Percentiles rank a stretch among this genome's conserved stretches.
Conservation (phyloP, 2,329 filamentous ascomycete species). For the Fusarium illudens region DNA sequence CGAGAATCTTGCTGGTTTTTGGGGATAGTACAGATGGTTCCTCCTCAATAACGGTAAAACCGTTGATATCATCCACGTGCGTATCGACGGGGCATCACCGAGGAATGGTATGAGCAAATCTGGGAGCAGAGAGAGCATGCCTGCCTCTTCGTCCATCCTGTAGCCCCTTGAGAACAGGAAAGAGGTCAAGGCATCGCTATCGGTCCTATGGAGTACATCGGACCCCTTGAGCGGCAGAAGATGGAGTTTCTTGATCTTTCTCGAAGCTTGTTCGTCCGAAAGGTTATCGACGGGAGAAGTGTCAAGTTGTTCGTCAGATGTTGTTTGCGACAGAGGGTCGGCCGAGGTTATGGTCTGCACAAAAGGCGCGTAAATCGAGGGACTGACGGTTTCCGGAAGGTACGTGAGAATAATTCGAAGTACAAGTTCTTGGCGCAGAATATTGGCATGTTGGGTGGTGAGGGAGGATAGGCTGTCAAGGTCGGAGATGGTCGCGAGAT, state of each 20-base stretch:
- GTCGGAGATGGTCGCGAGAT: constrained; percentile 73
- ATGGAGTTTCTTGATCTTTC: constrained; percentile 68
- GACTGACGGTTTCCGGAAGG: constrained; percentile 74
- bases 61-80: constrained; percentile 73
- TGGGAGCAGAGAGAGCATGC: constrained; percentile 73
- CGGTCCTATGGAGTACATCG: constrained; percentile 56
- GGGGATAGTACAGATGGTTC: constrained; percentile 74
- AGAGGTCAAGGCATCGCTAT: constrained; percentile 63
- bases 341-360: constrained; percentile 64
- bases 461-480: constrained; percentile 69
- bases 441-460: constrained; percentile 62
- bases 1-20: constrained; percentile 57
- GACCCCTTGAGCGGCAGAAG: constrained; percentile 66
- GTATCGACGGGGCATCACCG: constrained; percentile 65
- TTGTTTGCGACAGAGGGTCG: constrained; percentile 52
- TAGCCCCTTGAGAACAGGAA: constrained; percentile 76
- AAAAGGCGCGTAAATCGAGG: constrained; percentile 69
- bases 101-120: constrained; percentile 75
- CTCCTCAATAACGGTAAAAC: constrained; percentile 74
- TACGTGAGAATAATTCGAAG: constrained; percentile 79
- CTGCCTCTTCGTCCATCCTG: constrained; percentile 75
- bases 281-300: constrained; percentile 64
- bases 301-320: constrained; percentile 60
- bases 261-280: constrained; percentile 70
- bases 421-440: constrained; percentile 70